Evolutionary conservation across 2,329 filamentous ascomycete genomes (phyloP).

Genomic region (Fonsecaea erecta): DNA sequence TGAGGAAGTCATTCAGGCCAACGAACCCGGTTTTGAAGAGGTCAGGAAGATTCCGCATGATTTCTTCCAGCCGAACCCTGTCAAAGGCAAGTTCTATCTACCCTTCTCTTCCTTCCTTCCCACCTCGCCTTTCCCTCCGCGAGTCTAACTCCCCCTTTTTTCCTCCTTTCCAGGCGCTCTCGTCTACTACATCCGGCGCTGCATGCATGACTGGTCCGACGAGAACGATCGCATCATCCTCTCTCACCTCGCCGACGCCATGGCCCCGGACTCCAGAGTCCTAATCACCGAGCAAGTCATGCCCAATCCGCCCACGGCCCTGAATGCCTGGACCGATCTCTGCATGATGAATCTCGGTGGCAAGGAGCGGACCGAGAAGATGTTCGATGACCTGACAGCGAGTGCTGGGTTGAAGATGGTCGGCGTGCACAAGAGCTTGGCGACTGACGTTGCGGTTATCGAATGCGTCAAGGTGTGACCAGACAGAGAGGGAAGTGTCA

Average conservation of each 20-base stretch:
- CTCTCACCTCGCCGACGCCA: conserved; percentile 36
- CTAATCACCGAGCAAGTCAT: conserved; percentile 40
- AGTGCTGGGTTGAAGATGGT: conserved; percentile 33
- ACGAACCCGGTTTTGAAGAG: neutral
- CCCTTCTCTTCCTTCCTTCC: neutral
- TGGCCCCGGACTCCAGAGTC: conserved; percentile 36
- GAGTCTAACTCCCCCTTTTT: neutral
- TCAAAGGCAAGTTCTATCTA: neutral
- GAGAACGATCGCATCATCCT: conserved; percentile 37
- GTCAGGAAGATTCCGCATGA: neutral
- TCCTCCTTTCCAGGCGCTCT: neutral
- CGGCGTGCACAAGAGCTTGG: conserved; percentile 4
- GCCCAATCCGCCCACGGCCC: conserved; percentile 28
- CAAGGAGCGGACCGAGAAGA: conserved; percentile 38
- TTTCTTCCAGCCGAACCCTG: neutral
- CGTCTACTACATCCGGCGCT: neutral
- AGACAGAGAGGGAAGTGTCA: neutral
- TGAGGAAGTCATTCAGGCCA: neutral
- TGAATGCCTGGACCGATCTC: conserved; percentile 37
- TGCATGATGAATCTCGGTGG: conserved; percentile 39
- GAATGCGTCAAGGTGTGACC: neutral
- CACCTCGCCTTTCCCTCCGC: neutral
- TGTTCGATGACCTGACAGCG: conserved; percentile 36
- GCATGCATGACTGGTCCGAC: conserved; percentile 37
- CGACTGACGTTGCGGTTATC: neutral